A percentile compares a stretch with the other conserved stretches of the same genome.
phyloP scores from a whole-genome alignment of 2,329 filamentous ascomycete genomes.

The Penicillium frequentans region DNA sequence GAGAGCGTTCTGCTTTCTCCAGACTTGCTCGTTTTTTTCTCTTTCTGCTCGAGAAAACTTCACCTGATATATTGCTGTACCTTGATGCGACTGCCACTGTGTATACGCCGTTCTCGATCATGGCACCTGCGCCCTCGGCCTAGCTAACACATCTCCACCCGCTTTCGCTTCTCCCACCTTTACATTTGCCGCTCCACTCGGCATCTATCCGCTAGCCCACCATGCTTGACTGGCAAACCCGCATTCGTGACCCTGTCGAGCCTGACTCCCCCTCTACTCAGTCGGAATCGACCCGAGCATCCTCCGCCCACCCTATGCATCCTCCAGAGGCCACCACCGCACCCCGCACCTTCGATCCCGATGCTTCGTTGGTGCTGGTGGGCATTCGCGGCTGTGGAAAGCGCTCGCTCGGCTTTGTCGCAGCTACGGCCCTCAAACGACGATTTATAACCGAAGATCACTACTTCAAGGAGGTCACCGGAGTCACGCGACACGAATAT shows the following conservation, averaged over 20 bases:
- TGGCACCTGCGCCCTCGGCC: constrained; percentile 5
- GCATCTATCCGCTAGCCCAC: background rate
- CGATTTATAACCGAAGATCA: constrained; percentile 48
- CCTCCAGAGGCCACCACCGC: constrained; percentile 8
- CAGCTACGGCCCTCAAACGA: constrained; percentile 43
- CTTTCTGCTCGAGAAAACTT: background rate
- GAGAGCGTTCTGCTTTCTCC: background rate
- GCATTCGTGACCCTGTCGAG: constrained; percentile 5
- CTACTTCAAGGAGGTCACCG: constrained; percentile 45
- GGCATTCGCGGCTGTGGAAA: constrained; percentile 48
- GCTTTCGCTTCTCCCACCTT: background rate
- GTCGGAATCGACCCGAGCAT: background rate
- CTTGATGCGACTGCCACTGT: constrained; percentile 5
- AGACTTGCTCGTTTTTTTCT: background rate
- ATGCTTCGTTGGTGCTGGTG: constrained; percentile 44
- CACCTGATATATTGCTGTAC: background rate
- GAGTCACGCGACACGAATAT: constrained; percentile 43
- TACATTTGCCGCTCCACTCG: background rate
- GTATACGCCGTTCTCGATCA: constrained; percentile 4
- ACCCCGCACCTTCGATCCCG: constrained; percentile 32
- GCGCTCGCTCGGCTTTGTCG: constrained; percentile 45
- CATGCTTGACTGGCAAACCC: constrained; percentile 15
- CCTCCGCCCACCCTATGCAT: constrained; percentile 16
- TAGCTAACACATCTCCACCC: constrained; percentile 1
- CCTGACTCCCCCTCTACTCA: background rate